phyloP scores from a whole-genome alignment of 345 rosid species.

The Aquilaria yunnanensis region DNA sequence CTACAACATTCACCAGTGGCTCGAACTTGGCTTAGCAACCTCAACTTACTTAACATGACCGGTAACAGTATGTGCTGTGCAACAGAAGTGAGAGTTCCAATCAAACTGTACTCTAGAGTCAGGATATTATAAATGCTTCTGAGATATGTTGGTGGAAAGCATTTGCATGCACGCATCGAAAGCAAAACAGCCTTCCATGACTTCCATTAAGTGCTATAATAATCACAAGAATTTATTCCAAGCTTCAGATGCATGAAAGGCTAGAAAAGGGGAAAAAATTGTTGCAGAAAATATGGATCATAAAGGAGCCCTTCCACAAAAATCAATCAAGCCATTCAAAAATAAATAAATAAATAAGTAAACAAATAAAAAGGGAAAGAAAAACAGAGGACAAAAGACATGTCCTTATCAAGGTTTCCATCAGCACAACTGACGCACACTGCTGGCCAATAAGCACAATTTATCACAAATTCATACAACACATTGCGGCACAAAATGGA shows the following conservation, averaged over 20 bases:
- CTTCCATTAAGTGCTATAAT: constrained; percentile 35
- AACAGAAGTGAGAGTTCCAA: constrained; percentile 4
- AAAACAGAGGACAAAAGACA: constrained; percentile 29
- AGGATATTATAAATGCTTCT: constrained; percentile 22
- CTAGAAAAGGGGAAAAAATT: constrained; percentile 4
- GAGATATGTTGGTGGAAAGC: constrained; percentile 14
- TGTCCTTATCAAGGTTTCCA: constrained; percentile 49
- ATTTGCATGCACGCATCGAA: constrained; percentile 24
- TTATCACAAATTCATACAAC: constrained; percentile 35
- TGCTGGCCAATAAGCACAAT: constrained; percentile 53
- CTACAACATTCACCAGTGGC: no score
- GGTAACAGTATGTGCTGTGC: no score
- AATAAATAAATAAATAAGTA: not conserved
- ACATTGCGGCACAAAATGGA: constrained; percentile 32
- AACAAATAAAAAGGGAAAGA: not conserved
- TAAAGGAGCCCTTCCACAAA: constrained; percentile 25
- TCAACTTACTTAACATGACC: no score
- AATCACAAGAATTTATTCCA: constrained; percentile 54
- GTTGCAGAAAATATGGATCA: constrained; percentile 12
- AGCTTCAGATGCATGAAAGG: constrained; percentile 29
- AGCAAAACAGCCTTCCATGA: constrained; percentile 40
- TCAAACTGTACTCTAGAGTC: constrained; percentile 10
- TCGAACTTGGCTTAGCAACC: no score
- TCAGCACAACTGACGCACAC: constrained; percentile 42
- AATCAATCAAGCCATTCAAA: constrained; percentile 24